Evolutionary conservation across 2,329 filamentous ascomycete species (phyloP), one percentile per base, ranked within the genome.

Genomic region (Stemphylium vesicarium): DNA sequence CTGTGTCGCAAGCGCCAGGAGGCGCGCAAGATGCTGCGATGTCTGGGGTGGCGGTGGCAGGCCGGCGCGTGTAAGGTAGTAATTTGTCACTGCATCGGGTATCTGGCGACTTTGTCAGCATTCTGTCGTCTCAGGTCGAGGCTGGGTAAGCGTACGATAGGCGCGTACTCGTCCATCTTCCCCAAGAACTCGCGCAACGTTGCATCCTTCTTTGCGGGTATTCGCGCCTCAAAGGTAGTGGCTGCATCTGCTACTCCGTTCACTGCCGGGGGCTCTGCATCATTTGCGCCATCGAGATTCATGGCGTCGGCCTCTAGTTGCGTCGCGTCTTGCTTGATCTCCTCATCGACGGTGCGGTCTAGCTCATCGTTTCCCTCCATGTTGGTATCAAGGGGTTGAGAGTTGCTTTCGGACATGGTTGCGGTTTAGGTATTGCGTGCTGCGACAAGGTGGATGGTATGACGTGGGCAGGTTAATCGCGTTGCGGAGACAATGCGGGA

Each of bases 101-200:
- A 99, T 98, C 91, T 96, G 49, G 22, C 11, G 4, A n/a, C 22
- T 9, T 26, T 20, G 51, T 73, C 44, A 69, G 61, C 45, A 39
- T 8, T 39, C 37, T 32, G 20, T 11, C 22, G 47, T 53, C 49
- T 31, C 31, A n/a, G 16, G 29, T 37, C 26, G 20, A 15, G 32
- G 29, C 33, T 36, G 29, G 42, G 45, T 45, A 46, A 32, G 29
- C 89, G 62, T 84, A 97, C 93, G 70, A 99, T 96, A 10, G 95
- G 95, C 57, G 95, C 92, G 78, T 95, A 98, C 70, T 99, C 95
- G 73, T 99, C 95, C 89, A 99, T 98, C 82, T 96, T 97, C 62
- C 85, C 85, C 15, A 99, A 78, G 72, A 99, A 97, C 77, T 98
- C 94, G 71, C 93, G 90, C 63, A 99, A 80, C 35, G 90, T 96